Base-by-base conservation (phyloP, 768 basidiomycete species). In the Mycena sanguinolenta region DNA sequence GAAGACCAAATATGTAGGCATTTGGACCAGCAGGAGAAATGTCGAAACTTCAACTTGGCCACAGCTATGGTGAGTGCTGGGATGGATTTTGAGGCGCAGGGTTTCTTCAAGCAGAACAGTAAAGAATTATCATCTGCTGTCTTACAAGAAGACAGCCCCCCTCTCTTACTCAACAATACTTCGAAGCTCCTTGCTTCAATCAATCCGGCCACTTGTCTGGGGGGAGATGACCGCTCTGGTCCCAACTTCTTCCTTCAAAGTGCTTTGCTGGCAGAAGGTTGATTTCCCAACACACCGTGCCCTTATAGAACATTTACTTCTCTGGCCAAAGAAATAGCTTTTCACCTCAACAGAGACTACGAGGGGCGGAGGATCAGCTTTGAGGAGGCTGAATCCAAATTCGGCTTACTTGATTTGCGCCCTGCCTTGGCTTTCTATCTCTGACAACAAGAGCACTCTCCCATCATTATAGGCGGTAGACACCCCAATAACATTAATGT, bases 301-400 rank as follows among this genome's bases (percentile, higher is more conserved):
- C 74, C 71, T 3, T 59, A 44, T 21, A n/a, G 63, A 5, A 67
- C 69, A 2, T 58, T 75, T 55, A 27, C 57, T 6, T 16, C 39
- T 14, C 4, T 16, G 6, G 46, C 27, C 52, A 50, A 39, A 0
- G 44, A 44, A 14, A 73, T 59, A 3, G 70, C 61, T 1, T 58
- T 75, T 17, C 70, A 74, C 38, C 59, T 75, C 19, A 27, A 21
- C n/a, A 8, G 62, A 9, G 65, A 72, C n/a, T n/a, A n/a, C n/a
- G n/a, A n/a, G n/a, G n/a, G n/a, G n/a, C n/a, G n/a, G n/a, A n/a
- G n/a, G n/a, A n/a, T n/a, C n/a, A n/a, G n/a, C n/a, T n/a, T n/a
- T n/a, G n/a, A n/a, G n/a, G n/a, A n/a, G n/a, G n/a, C n/a, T n/a
- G n/a, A n/a, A n/a, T n/a, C n/a, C n/a, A n/a, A n/a, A n/a, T n/a